Base-by-base conservation (phyloP, 441 rosid genomes). In the Erodium texanum region DNA sequence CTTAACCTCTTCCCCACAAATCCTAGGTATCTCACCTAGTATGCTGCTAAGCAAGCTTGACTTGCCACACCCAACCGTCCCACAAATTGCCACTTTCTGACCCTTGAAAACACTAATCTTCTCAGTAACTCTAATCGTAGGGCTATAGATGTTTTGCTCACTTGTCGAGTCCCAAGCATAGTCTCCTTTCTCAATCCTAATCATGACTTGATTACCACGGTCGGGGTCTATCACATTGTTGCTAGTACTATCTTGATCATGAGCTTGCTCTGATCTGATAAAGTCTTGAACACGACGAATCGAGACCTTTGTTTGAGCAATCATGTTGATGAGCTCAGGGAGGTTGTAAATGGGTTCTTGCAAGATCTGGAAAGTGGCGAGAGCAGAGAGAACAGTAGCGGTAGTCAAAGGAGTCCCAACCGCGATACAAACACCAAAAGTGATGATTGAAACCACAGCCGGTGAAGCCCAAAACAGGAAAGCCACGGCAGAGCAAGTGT, bases 1-100 rank as follows among this genome's bases (percentile, higher is more conserved):
- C 80, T 81, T 87, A 24, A 93, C 84, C 87, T 75, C 86, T 7
- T 66, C 74, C 66, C 98, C 98, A 18, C 84, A 84, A 64, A 88
- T 70, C 84, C 85, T 93, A 68, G 81, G 82, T 66, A 90, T 85
- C 82, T 93, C 98, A 68, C 98, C 97, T 6, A 93, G 84, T 68
- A 93, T 64, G 73, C 86, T 77, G 14, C 96, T 87, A 34, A 90
- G 90, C 75, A 93, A 76, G 81, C 96, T 93, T 11, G 98, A 89
- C 72, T 93, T 93, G 22, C 97, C 98, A 1, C 96, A 83, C 62
- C 98, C 98, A 11, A 93, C 97, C 3, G 87, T 84, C 70, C 98
- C 98, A 73, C 96, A 93, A 34, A 93, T 79, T 36, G 96, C 97
- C 73, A 93, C 96, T 80, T 86, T 89, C 97, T 62, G 74, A 7